Base-by-base conservation (phyloP, 768 basidiomycete genomes). In the Collybia mongolica region DNA sequence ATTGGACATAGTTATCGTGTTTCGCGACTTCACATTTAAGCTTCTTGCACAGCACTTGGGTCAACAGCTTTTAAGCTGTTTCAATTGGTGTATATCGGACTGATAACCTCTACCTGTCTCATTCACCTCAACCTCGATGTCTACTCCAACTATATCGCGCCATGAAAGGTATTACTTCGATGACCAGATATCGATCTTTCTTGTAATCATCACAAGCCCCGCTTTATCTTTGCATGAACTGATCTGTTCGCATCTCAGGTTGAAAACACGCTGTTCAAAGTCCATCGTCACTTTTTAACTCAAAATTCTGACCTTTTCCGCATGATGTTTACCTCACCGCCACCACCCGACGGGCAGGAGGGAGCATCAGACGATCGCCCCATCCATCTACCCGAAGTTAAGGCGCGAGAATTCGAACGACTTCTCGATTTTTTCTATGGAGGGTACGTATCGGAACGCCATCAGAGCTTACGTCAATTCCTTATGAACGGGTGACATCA, bases 401-500 rank as follows among this genome's bases (percentile, higher is more conserved):
- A 58, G 3, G 39, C 48, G 5, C 35, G 46, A 3, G 72, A 76
- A 48, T 72, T 75, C 44, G 71, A 72, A 47, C 60, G 59, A 17
- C 60, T 75, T 2, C 59, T 73, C 18, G 63, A 72, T 9, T 74
- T 70, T 54, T 68, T 74, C 28, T 73, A 75, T 48, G 48, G 67
- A 7, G 59, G 68, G 75, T 73, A 42, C 40, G 68, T 59, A n/a
- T 46, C 39, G 22, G 15, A 26, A 26, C 28, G 17, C 45, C 24
- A 14, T 40, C 22, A 29, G 29, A 15, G 11, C 36, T 43, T 14
- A 11, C 17, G 1, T 5, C 46, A 62, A n/a, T 57, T 38, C 57
- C 55, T 54, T 54, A 51, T 40, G 51, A 46, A 32, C 11, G 32
- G 14, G 11, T 12, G 11, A 32, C 14, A 12, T 14, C 14, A 32